Conservation (phyloP, 306 rosid species). For the Trichosanthes truncata region DNA sequence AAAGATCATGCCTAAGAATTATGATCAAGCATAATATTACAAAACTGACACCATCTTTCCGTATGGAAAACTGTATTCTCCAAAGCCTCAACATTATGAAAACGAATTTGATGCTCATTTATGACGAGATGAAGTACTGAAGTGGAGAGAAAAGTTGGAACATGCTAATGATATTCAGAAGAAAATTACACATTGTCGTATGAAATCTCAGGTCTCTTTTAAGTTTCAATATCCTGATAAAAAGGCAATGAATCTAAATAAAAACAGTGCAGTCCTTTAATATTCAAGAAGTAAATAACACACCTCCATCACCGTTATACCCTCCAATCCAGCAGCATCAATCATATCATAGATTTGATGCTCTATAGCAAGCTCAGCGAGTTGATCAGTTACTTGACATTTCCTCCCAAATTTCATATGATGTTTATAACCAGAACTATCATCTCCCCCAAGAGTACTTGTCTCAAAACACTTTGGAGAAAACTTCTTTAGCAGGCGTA, state of each 20-base stretch:
- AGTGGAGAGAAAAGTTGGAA: neutral
- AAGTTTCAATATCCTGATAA: neutral
- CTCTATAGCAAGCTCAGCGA: constrained; percentile 72
- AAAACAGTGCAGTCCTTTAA: neutral
- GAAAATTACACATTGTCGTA: neutral
- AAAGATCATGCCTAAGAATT: neutral
- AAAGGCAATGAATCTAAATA: neutral
- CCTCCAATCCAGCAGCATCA: constrained; percentile 60
- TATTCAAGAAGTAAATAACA: constrained; percentile 11
- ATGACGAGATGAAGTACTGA: neutral
- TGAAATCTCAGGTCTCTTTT: neutral
- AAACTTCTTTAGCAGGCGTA: constrained; percentile 40
- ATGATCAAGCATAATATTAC: neutral
- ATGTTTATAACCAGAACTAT: constrained; percentile 28
- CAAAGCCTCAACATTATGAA: neutral
- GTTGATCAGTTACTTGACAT: constrained; percentile 45
- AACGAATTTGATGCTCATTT: neutral
- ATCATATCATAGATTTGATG: constrained; percentile 62
- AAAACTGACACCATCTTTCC: neutral
- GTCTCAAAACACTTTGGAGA: constrained; percentile 30
- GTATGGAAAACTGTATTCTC: neutral
- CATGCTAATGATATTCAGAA: neutral
- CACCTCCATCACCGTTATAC: constrained; percentile 67
- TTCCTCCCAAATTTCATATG: constrained; percentile 33
- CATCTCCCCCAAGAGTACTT: constrained; percentile 26